phyloP scores from a whole-genome alignment of 129 eudicot species.

The Flaveria linearis region DNA sequence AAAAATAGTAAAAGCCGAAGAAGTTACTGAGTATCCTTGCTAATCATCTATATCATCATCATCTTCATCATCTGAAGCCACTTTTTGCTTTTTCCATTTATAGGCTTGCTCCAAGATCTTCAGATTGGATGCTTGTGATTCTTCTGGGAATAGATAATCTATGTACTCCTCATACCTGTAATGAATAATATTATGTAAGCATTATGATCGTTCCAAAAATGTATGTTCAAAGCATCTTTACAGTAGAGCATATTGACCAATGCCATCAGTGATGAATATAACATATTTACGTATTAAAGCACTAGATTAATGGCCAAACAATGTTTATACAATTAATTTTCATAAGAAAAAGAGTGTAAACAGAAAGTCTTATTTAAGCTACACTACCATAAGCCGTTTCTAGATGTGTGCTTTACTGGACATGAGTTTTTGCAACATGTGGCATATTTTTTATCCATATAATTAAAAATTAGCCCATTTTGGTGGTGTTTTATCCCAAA shows the following conservation, averaged over 20 bases:
- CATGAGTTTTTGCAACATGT: too few species aligned
- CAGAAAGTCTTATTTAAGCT: too few species aligned
- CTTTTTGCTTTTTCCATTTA: slow-evolving; percentile 84
- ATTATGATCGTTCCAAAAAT: not conserved
- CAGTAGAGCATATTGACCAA: not conserved
- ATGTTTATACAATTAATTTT: too few species aligned
- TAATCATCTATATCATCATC: slow-evolving; percentile 24
- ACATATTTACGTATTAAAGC: too few species aligned
- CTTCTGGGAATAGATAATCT: slow-evolving; percentile 91
- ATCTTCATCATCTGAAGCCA: slow-evolving; percentile 35
- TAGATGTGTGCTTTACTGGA: too few species aligned
- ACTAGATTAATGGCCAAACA: too few species aligned
- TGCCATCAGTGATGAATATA: too few species aligned
- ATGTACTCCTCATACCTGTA: slow-evolving; percentile 90
- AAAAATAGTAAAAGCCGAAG: not conserved
- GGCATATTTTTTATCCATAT: not conserved
- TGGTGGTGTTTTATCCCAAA: not conserved
- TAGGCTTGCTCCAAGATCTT: slow-evolving; percentile 80
- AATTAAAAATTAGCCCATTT: not conserved
- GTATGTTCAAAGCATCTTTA: too few species aligned
- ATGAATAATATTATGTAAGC: not conserved
- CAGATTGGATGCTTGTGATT: slow-evolving; percentile 60
- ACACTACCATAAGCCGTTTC: too few species aligned
- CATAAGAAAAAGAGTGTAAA: too few species aligned
- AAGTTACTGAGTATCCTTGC: not conserved